Evolutionary conservation across 331 rosid genomes (phyloP), one percentile per base, ranked within the genome.

Genomic region (Spiraea crenata): DNA sequence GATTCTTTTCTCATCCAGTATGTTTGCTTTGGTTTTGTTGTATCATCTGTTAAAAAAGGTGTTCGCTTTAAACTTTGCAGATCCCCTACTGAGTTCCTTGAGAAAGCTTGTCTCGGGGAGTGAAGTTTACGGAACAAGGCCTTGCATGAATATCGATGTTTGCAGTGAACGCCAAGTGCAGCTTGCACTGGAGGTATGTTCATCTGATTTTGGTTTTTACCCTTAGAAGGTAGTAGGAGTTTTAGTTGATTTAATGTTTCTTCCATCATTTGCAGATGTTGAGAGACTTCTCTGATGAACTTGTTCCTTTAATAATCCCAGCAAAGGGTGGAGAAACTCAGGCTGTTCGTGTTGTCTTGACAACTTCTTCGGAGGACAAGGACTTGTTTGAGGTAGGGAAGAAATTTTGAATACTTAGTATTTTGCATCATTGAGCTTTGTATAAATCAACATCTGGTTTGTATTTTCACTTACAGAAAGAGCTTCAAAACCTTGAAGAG

Each of bases 111-210:
- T 93, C 44, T 31, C 73, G 76, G 88, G 90, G 15, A 70, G 52
- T 54, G 97, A 89, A 73, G 75, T 58, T 63, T 83, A 87, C 49
- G 85, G 87, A 75, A 73, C 88, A 73, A 89, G 97, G 75, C 95
- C 92, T 44, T 84, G 86, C 77, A 72, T 91, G 79, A 77, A 77
- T 61, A 63, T 93, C 71, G 96, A 90, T 83, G 91, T 89, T 80
- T 93, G 92, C 80, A 91, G 91, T 35, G 90, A 91, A 65, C 89
- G 80, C 56, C 99, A 93, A 79, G 86, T 79, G 81, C 85, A 83
- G 70, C 95, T 93, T 57, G 79, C 84, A 69, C 67, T 87, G 76
- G 88, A 89, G 99, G 97, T 93, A 79, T 54, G 60, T 48, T 47
- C 72, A 38, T 57, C 70, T 60, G 52, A 58, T 60, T 52, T 41